Base-by-base conservation (phyloP, 2,329 filamentous ascomycete species). In the Aspergillus sp. region DNA sequence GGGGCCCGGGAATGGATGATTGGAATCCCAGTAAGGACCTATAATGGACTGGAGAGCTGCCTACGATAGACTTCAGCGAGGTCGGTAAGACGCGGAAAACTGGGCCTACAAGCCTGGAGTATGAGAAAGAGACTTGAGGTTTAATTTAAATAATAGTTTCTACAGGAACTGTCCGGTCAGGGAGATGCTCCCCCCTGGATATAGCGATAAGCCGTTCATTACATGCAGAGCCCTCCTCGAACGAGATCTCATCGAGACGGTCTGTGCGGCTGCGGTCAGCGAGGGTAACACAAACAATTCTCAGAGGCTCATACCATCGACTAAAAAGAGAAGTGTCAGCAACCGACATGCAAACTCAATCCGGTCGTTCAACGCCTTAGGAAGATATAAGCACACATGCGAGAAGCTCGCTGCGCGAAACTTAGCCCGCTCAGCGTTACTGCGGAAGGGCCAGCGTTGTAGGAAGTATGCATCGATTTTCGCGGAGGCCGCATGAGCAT, bases 401-500 rank as follows among this genome's bases (percentile, higher is more conserved):
- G 73, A 68, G 56, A 75, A 77, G 1, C 71, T 73, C 0, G 72
- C 71, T 1, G 42, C 64, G 3, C 75, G 36, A 56, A 79, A 80
- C 49, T 67, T 74, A 53, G 67, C 59, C 4, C 66, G 62, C 3
- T 63, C 66, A 52, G 74, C 74, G 7, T 69, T 65, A 50, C 65
- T 64, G 0, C 64, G 62, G 54, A 79, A 80, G 2, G 65, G 63
- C 78, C 77, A 81, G 63, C 57, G 49, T 16, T 53, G 75, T 52
- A 79, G 66, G 62, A 78, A 79, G 39, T 72, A 80, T 1, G 60
- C 68, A 58, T 80, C 72, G 10, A 78, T 73, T 53, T 78, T 73
- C 3, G 62, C 59, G 12, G 67, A 65, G 6, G 76, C 63, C 36
- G 69, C 47, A 3, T 64, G 59, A 7, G 62, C 65, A 1, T 54